These are phyloP conservation scores for Russula sp. DNA, from an alignment of 768 basidiomycete genomes.

Conservation along the genomic window DNA sequence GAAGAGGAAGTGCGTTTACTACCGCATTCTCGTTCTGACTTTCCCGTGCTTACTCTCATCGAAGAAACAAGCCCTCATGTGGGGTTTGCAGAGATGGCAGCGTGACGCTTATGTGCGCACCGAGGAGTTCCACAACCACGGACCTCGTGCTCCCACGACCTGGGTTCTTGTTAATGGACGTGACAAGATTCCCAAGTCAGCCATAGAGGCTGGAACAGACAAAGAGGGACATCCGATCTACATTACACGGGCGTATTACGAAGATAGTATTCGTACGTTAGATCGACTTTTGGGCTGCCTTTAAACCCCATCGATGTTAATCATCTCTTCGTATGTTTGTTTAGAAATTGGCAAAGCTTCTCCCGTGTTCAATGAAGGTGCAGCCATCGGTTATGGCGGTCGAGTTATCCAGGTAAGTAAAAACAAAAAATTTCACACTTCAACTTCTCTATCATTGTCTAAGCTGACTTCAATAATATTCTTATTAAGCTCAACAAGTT, in stretches of 20 bases:
- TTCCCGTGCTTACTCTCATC: neutral
- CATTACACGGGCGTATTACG: conserved; percentile 56
- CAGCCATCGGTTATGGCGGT: conserved; percentile 57
- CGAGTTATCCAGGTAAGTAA: conserved; percentile 58
- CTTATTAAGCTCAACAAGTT: conserved; percentile 54
- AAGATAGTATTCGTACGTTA: conserved; percentile 55
- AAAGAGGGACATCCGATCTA: conserved; percentile 53
- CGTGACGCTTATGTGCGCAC: conserved; percentile 56
- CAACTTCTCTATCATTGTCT: neutral
- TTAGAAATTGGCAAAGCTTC: conserved; percentile 69
- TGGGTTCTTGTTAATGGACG: conserved; percentile 64
- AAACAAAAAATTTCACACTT: too few relatives aligned
- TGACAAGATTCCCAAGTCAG: conserved; percentile 51
- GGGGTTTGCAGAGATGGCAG: conserved; percentile 55
- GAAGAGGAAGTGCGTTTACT: conserved; percentile 52
- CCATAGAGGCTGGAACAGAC: conserved; percentile 52
- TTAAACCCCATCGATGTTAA: conserved; percentile 24
- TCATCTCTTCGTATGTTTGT: too few relatives aligned
- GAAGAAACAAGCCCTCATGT: conserved; percentile 51
- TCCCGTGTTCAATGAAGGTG: conserved; percentile 55
- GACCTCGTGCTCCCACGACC: conserved; percentile 48
- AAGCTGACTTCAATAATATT: conserved; percentile 14
- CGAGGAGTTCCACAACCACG: conserved; percentile 44
- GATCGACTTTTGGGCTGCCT: neutral
- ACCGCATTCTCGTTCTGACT: neutral